Conservation (phyloP, 2,329 filamentous ascomycete genomes). For the Chaetomium sp. region DNA sequence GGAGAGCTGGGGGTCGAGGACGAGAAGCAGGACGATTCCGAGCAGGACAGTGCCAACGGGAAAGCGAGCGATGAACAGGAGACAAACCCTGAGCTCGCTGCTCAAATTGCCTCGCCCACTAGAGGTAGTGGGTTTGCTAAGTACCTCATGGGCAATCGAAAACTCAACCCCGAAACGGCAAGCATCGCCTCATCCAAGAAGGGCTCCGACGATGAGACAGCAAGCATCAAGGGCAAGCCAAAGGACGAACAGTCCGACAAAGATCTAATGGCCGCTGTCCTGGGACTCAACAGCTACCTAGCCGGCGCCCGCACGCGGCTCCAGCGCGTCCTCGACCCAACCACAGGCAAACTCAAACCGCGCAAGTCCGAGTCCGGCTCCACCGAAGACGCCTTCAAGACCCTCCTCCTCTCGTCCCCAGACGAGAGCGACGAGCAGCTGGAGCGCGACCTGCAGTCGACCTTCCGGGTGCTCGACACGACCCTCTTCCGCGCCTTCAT, state of each 20-base stretch:
- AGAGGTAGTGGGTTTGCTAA: slow-evolving; percentile 55
- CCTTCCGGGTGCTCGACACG: slow-evolving; percentile 86
- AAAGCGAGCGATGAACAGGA: slow-evolving; percentile 41
- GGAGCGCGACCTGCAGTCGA: slow-evolving; percentile 70
- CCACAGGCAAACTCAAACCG: slow-evolving; percentile 62
- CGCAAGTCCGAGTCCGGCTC: slow-evolving; percentile 48
- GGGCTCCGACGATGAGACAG: slow-evolving; percentile 59
- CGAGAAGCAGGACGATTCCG: slow-evolving; percentile 43
- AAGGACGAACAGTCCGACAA: slow-evolving; percentile 65
- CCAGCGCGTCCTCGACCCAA: slow-evolving; percentile 63
- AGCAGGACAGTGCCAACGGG: slow-evolving; percentile 37
- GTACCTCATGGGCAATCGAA: slow-evolving; percentile 54
- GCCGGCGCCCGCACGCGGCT: slow-evolving; percentile 76
- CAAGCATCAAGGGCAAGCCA: slow-evolving; percentile 53
- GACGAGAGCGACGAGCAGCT: slow-evolving; percentile 61
- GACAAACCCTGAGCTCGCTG: slow-evolving; percentile 32
- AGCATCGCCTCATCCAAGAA: slow-evolving; percentile 64
- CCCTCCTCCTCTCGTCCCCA: slow-evolving; percentile 52
- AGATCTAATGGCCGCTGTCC: slow-evolving; percentile 78
- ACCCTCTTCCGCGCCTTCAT: slow-evolving; percentile 94
- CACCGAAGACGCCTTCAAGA: slow-evolving; percentile 56
- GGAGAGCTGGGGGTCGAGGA: slow-evolving; percentile 63
- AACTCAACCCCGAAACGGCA: slow-evolving; percentile 53
- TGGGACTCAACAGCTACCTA: slow-evolving; percentile 83
- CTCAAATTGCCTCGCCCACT: slow-evolving; percentile 40